Evolutionary conservation across 1,284 basidiomycete species (phyloP), one percentile per base, ranked within the genome.

Genomic region (Xerocomus nothofagi): DNA sequence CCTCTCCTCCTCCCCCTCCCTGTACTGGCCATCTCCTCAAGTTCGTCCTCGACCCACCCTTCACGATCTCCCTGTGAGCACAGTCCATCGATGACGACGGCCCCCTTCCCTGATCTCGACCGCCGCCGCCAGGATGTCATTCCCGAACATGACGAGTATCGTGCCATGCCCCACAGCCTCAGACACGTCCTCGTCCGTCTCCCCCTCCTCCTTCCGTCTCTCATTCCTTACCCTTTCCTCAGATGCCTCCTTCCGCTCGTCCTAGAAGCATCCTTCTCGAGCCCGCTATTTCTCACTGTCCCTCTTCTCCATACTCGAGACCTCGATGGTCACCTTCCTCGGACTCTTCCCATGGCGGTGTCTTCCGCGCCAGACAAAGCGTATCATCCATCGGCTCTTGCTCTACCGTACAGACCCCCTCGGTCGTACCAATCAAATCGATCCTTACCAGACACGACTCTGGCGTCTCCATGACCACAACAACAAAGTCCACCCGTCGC

Each of bases 361-460:
- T 63, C 18, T 49, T 26, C 27, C 67, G 61, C 15, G 63, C 68
- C 2, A 34, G 64, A 33, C 68, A 69, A 29, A 66, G 64, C 33
- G 61, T 67, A 2, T 69, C 65, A 21, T 66, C 65, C 42, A 69
- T 70, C 15, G 57, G 56, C 12, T 66, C 65, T 15, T 67, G 52
- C 30, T 66, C 64, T 8, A 66, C 66, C 37, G 38, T 52, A 9
- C 65, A 67, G 9, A 62, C 64, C 1, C 53, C 52, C 30, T 55
- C 61, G 15, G 18, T 37, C 4, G 36, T 39, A 23, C 65, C 52
- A 15, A 42, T 65, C 39, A 70, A 63, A 40, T 67, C 66, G 3
- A 71, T 67, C 32, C 65, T 67, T 40, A 50, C 69, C n/a, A 61
- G 68, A 38, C 66, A 64, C 39, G 64, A 66, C 33, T 70, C 65